phyloP scores from a whole-genome alignment of 1,284 basidiomycete species.

The Cryptococcus sp. region DNA sequence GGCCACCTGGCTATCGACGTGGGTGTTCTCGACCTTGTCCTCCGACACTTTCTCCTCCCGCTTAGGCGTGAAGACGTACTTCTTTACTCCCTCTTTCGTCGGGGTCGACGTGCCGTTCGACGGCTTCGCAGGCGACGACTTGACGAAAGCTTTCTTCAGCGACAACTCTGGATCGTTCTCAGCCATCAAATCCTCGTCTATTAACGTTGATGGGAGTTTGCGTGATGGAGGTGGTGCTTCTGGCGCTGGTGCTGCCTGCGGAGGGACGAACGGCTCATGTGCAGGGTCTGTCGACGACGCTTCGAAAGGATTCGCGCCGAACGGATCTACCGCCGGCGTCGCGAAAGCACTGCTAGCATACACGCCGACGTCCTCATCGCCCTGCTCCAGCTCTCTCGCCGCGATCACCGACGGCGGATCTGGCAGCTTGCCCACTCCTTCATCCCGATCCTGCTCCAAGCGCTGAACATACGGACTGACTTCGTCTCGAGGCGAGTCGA shows the following conservation, averaged over 20 bases:
- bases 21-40: slow-evolving; percentile 12
- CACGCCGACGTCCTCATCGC: neutral
- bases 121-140: slow-evolving; percentile 27
- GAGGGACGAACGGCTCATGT: slow-evolving; percentile 8
- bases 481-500: slow-evolving; percentile 13
- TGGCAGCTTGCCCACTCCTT: slow-evolving; percentile 18
- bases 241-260: slow-evolving; percentile 6
- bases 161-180: slow-evolving; percentile 43
- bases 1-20: neutral
- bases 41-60: slow-evolving; percentile 9
- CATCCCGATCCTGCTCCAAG: slow-evolving; percentile 22
- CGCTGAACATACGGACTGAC: slow-evolving; percentile 35
- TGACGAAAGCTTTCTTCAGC: slow-evolving; percentile 48
- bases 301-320: neutral
- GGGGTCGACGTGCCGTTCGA: neutral
- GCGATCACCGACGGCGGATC: slow-evolving; percentile 48
- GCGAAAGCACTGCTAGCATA: slow-evolving; percentile 19
- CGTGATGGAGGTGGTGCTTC: neutral
- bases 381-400: slow-evolving; percentile 35
- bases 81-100: slow-evolving; percentile 5
- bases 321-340: slow-evolving; percentile 4
- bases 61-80: slow-evolving; percentile 39
- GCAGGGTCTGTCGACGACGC: slow-evolving; percentile 6
- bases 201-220: slow-evolving; percentile 29
- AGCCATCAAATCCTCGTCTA: slow-evolving; percentile 48